Conservation (phyloP, 306 rosid genomes). For the Echinosophora koreensis region DNA sequence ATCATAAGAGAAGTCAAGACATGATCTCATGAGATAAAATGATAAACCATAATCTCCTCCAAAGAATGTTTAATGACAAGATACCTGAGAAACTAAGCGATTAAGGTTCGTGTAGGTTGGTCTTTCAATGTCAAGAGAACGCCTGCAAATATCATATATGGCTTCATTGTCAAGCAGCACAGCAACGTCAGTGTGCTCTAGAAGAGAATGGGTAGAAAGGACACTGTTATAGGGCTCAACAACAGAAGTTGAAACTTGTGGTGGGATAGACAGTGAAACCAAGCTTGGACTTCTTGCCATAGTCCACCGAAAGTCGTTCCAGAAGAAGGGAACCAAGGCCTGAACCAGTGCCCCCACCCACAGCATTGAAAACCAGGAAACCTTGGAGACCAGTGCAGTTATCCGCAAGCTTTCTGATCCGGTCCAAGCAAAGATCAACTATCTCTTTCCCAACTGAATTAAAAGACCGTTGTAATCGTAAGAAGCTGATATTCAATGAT, state of each 20-base stretch:
- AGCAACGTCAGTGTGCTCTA: conserved; percentile 86
- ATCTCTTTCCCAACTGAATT: conserved; percentile 85
- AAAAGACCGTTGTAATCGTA: not conserved
- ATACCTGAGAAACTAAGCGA: conserved; percentile 79
- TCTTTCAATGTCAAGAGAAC: conserved; percentile 83
- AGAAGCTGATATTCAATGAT: not conserved
- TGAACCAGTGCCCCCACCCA: conserved; percentile 89
- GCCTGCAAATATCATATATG: conserved; percentile 83
- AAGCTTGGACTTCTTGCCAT: conserved; percentile 85
- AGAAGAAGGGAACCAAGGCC: conserved; percentile 86
- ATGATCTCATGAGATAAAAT: not conserved
- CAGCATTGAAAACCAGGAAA: conserved; percentile 84
- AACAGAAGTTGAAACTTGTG: conserved; percentile 84
- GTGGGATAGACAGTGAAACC: conserved; percentile 89
- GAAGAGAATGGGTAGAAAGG: conserved; percentile 81
- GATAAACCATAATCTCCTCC: not conserved
- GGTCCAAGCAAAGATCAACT: conserved; percentile 82
- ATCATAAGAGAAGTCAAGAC: not conserved
- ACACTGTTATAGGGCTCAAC: conserved; percentile 93
- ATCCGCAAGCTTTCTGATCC: conserved; percentile 82
- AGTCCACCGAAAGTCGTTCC: conserved; percentile 82
- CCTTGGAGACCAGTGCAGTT: conserved; percentile 93
- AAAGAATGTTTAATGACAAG: not conserved
- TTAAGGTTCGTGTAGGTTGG: conserved; percentile 89
- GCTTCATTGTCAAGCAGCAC: conserved; percentile 85